These are phyloP conservation scores for Apiotrichum domesticum DNA, from an alignment of 1,284 basidiomycete species.

Conservation along the genomic window DNA sequence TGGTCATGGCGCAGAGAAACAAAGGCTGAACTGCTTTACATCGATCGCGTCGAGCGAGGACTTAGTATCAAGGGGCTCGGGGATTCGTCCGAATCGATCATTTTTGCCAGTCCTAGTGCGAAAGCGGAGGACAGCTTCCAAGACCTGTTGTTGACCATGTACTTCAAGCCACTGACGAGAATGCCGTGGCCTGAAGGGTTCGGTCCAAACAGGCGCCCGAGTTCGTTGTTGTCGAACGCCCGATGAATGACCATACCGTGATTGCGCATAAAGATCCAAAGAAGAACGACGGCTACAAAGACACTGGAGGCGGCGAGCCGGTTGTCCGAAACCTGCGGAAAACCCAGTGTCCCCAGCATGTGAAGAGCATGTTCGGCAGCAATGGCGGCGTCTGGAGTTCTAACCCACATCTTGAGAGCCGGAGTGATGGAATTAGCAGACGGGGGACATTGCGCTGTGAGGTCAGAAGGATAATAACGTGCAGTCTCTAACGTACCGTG, in stretches of 20 bases:
- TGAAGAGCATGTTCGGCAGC: constrained; percentile 15
- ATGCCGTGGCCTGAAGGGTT: constrained; percentile 2
- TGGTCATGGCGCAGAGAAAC: background rate
- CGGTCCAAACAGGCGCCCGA: background rate
- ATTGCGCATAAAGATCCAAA: constrained; percentile 20
- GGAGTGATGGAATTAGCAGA: too few relatives aligned
- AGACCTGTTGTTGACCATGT: constrained; percentile 19
- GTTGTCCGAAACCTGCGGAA: constrained; percentile 7
- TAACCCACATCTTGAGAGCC: constrained; percentile 12
- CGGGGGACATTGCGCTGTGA: background rate
- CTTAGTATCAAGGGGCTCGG: background rate
- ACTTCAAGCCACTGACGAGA: constrained; percentile 13
- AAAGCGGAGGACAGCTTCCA: constrained; percentile 24
- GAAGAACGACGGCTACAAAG: constrained; percentile 16
- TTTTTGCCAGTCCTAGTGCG: constrained; percentile 18
- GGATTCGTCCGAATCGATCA: constrained; percentile 10
- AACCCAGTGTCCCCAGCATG: constrained; percentile 9
- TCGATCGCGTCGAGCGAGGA: background rate
- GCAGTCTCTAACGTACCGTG: constrained; percentile 17
- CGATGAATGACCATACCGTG: constrained; percentile 6
- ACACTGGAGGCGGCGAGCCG: constrained; percentile 18
- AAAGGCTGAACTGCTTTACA: background rate
- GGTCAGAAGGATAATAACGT: constrained; percentile 4
- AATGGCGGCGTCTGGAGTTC: constrained; percentile 6
- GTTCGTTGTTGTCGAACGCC: background rate